Evolutionary conservation across 257 asterid genomes (phyloP).

Genomic region (Leonotis leonurus): DNA sequence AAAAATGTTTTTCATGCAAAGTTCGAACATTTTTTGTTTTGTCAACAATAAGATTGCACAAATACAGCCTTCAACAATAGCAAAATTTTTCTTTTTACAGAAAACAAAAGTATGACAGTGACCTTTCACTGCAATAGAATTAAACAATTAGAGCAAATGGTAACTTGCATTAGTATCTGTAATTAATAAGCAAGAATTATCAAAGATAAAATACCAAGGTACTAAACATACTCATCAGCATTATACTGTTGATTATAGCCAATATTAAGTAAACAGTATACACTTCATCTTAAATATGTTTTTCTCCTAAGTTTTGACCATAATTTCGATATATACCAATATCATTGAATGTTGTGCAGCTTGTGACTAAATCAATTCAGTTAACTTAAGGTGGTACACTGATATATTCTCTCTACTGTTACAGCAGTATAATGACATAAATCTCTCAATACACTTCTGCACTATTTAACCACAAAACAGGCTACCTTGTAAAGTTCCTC

Average conservation of each 20-base stretch:
- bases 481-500: slow-evolving; percentile 93
- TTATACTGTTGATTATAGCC: no score
- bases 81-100: neutral
- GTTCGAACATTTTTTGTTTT: neutral
- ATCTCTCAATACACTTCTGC: neutral
- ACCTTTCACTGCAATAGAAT: neutral
- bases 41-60: neutral
- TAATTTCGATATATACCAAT: no score
- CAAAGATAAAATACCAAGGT: no score
- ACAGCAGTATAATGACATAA: neutral
- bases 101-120: neutral
- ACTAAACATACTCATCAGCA: no score
- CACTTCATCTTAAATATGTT: no score
- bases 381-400: neutral
- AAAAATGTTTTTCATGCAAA: neutral
- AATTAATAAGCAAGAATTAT: neutral
- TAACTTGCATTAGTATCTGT: neutral
- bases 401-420: neutral
- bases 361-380: neutral
- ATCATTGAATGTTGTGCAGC: no score
- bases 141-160: neutral
- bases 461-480: neutral
- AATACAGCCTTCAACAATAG: neutral
- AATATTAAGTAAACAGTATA: no score
- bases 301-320: no score